Percentiles rank a stretch among this genome's conserved stretches.
phyloP scores from a whole-genome alignment of 352 stramenopile genomes.

The Phytophthora agathidicida region DNA sequence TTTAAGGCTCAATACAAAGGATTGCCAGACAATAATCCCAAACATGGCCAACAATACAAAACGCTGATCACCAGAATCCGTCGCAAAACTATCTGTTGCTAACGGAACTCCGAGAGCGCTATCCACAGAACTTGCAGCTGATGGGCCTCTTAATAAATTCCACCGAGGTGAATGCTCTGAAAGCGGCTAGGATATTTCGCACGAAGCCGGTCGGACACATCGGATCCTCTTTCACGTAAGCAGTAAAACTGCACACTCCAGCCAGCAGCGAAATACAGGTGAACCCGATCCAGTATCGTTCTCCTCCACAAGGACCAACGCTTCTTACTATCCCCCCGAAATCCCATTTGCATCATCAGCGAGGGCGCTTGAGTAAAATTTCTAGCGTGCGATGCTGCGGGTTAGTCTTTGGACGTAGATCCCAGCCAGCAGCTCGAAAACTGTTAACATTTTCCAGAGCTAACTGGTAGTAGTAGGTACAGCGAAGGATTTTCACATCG shows the following conservation, averaged over 20 bases:
- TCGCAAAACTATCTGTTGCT: not conserved
- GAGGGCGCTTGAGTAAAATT: conserved; percentile 3
- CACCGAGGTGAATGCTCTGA: conserved; percentile 1
- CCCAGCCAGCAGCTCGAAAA: conserved; percentile 2
- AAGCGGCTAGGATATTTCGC: conserved; percentile 2
- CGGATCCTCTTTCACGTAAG: not conserved
- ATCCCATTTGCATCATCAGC: not conserved
- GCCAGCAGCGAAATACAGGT: not conserved
- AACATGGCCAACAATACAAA: conserved; percentile 2
- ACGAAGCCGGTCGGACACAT: not conserved
- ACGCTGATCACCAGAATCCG: not conserved
- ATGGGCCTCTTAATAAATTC: not conserved
- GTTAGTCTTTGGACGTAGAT: conserved; percentile 1
- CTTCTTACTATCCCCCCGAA: not conserved
- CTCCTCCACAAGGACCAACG: conserved; percentile 1
- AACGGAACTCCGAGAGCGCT: not conserved
- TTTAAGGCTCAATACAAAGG: too few species aligned
- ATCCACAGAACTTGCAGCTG: not conserved
- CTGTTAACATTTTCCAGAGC: not conserved
- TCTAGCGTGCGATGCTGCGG: not conserved
- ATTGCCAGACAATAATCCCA: too few species aligned
- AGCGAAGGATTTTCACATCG: not conserved
- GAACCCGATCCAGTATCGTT: not conserved
- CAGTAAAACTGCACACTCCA: not conserved
- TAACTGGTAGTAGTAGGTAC: not conserved